Conservation (phyloP, 305 asterid species). For the Fraxinus floribunda region DNA sequence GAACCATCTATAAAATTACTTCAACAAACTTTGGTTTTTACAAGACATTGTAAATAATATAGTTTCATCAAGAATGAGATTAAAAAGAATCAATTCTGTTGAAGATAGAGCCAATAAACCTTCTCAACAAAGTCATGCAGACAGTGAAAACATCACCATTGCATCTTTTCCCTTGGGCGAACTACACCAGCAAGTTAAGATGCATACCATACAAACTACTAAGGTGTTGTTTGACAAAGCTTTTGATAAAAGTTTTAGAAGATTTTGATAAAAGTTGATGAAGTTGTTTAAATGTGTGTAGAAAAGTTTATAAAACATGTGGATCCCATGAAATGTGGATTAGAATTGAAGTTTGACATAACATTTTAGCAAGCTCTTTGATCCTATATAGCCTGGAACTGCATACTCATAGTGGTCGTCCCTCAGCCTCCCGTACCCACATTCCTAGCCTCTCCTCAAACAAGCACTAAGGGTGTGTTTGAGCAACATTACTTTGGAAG, state of each 20-base stretch:
- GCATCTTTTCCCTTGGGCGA: not conserved
- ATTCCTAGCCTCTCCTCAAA: not conserved
- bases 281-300: not conserved
- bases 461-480: not conserved
- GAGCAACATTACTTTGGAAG: too few species aligned
- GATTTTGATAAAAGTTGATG: not conserved
- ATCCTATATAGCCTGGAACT: not conserved
- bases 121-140: not conserved
- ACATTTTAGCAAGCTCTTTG: not conserved
- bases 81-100: not conserved
- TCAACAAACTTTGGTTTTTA: not conserved
- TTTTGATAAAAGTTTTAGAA: not conserved
- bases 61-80: not conserved
- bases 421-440: not conserved
- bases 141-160: not conserved
- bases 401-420: not conserved
- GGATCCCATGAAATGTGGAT: not conserved
- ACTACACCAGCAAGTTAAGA: not conserved
- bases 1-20: not conserved
- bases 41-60: not conserved
- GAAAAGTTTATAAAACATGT: not conserved
- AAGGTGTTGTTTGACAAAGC: not conserved
- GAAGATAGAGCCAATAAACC: not conserved
- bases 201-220: not conserved
- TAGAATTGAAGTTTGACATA: not conserved